These are phyloP conservation scores for Neotropicomus parvogracilis DNA, from an alignment of 1,284 basidiomycete genomes.

Conservation along the genomic window DNA sequence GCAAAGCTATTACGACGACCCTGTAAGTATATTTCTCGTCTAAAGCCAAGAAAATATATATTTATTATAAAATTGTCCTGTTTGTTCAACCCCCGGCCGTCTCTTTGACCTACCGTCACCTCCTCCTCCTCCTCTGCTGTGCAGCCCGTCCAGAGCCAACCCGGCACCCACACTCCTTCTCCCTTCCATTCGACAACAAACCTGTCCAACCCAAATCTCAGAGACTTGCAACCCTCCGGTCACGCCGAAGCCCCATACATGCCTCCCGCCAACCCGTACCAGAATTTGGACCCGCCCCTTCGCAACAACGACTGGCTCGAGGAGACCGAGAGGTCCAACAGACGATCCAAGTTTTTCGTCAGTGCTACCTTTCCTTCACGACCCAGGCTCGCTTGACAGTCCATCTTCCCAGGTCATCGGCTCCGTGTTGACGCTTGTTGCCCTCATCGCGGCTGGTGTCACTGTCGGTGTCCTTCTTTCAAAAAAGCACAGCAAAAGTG, in stretches of 20 bases:
- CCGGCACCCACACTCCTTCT: conserved; percentile 32
- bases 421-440: conserved; percentile 25
- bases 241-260: conserved; percentile 31
- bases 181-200: conserved; percentile 18
- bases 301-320: conserved; percentile 35
- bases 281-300: conserved; percentile 25
- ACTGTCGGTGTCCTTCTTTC: conserved; percentile 33
- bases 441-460: conserved; percentile 31
- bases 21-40: conserved; percentile 16
- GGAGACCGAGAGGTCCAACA: conserved; percentile 26
- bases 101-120: neutral
- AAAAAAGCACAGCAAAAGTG: conserved; percentile 25
- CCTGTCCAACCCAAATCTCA: conserved; percentile 23
- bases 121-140: conserved; percentile 17
- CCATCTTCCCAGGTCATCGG: conserved; percentile 32
- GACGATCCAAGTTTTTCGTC: conserved; percentile 34
- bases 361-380: conserved; percentile 9
- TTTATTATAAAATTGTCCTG: conserved; percentile 11
- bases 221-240: conserved; percentile 23
- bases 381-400: neutral
- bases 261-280: conserved; percentile 23
- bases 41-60: conserved; percentile 10
- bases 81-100: neutral
- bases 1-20: conserved; percentile 34
- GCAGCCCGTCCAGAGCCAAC: conserved; percentile 25